Conservation (phyloP, 768 basidiomycete species). For the Tulasnella sp. region DNA sequence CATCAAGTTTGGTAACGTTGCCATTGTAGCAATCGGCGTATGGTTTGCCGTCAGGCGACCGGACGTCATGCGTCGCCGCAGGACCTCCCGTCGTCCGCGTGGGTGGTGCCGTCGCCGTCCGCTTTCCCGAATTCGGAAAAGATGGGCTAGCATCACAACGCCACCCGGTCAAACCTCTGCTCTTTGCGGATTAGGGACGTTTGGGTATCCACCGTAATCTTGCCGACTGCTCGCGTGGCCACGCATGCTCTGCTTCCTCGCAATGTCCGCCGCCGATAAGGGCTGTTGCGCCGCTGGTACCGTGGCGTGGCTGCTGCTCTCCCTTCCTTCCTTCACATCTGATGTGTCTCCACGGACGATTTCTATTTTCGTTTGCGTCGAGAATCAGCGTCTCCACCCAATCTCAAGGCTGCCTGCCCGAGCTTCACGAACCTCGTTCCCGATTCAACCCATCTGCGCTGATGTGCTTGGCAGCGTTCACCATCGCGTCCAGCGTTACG, state of each 20-base stretch:
- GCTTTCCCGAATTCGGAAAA: background rate
- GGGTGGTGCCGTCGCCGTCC: background rate
- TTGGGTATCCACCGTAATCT: background rate
- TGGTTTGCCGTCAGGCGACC: background rate
- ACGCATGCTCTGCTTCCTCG: background rate
- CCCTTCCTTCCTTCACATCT: constrained; percentile 3
- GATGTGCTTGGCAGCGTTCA: constrained; percentile 29
- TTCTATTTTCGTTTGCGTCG: background rate
- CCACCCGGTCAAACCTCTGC: background rate
- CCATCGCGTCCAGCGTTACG: constrained; percentile 27
- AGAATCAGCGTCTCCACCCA: background rate
- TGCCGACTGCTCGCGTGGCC: background rate
- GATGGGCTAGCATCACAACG: background rate
- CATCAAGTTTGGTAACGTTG: background rate
- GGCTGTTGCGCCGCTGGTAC: background rate
- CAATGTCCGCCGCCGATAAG: background rate
- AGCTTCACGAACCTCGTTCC: constrained; percentile 12
- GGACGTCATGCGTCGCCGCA: background rate
- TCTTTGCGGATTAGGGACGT: background rate
- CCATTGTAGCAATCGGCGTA: background rate
- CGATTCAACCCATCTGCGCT: constrained; percentile 19
- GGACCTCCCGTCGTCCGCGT: background rate
- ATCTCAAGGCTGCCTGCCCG: background rate
- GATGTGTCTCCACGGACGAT: background rate
- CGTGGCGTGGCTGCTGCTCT: background rate